A percentile compares a stretch with the other conserved stretches of the same genome.
Conservation (phyloP, 352 stramenopile genomes). For the Phytophthora kernoviae region DNA sequence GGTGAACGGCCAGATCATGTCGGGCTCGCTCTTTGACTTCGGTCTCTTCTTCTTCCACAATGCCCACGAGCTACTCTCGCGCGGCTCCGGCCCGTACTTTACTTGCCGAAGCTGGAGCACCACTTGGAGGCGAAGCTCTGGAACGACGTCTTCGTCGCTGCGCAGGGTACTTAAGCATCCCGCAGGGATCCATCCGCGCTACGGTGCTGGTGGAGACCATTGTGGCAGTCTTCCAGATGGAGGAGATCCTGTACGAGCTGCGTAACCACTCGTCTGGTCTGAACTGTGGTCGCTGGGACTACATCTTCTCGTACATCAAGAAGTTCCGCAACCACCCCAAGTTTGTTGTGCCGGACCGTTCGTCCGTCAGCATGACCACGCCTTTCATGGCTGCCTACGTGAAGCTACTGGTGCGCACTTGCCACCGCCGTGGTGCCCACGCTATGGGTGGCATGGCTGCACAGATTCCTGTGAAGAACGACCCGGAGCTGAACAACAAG, state of each 20-base stretch:
- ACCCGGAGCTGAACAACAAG: slow-evolving; percentile 87
- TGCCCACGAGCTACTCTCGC: slow-evolving; percentile 83
- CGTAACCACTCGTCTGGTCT: slow-evolving; percentile 95
- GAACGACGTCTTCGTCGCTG: slow-evolving; percentile 96
- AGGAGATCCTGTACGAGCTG: slow-evolving; percentile 96
- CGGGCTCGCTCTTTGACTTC: slow-evolving; percentile 96
- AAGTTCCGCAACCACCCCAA: slow-evolving; percentile 92
- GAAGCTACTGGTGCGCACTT: slow-evolving; percentile 94
- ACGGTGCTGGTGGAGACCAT: slow-evolving; percentile 98
- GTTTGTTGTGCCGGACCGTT: slow-evolving; percentile 93
- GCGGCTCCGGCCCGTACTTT: slow-evolving; percentile 94
- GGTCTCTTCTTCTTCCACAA: slow-evolving; percentile 98
- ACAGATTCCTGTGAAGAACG: slow-evolving; percentile 95
- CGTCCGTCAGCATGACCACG: slow-evolving; percentile 93
- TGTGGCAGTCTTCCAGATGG: slow-evolving; percentile 96
- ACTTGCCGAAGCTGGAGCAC: slow-evolving; percentile 96
- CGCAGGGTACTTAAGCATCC: slow-evolving; percentile 92
- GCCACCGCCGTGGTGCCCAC: slow-evolving; percentile 94
- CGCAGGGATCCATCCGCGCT: slow-evolving; percentile 90
- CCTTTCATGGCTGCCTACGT: slow-evolving; percentile 96
- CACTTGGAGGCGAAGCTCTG: slow-evolving; percentile 96
- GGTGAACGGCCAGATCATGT: slow-evolving; percentile 93
- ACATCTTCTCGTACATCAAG: slow-evolving; percentile 98
- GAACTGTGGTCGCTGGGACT: slow-evolving; percentile 98
- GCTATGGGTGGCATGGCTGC: slow-evolving; percentile 98